Base-by-base conservation (phyloP, 495 filamentous ascomycete genomes). In the Extremus antarcticus region DNA sequence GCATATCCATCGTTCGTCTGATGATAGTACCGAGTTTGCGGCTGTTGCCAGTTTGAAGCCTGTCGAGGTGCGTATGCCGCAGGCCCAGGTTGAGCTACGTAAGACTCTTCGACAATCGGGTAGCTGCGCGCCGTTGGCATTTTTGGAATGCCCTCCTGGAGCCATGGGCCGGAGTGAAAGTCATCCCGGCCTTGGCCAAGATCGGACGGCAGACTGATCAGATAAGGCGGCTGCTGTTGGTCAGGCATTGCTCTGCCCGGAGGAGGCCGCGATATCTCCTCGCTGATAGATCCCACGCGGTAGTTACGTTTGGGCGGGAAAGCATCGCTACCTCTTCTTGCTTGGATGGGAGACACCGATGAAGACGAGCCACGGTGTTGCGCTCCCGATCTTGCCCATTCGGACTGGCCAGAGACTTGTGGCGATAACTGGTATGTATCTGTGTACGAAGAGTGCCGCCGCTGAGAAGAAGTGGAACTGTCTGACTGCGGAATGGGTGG, bases 221-320 rank as follows among this genome's bases (percentile, higher is more conserved):
- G 20, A 46, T 48, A 60, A 16, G 53, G 53, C 22, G 53, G 56
- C 48, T 60, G 58, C 43, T 60, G 58, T 15, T 56, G 15, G 7
- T 20, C 40, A 47, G 16, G 58, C 53, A 35, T n/a, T n/a, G n/a
- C n/a, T n/a, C n/a, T n/a, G n/a, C n/a, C n/a, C n/a, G n/a, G n/a
- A 25, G 57, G 57, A 25, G 32, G 43, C 11, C 47, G 52, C 0
- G 52, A 32, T 9, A 46, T 25, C 32, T 53, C 48, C 25, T 53
- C 13, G 21, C 39, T 40, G 19, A 53, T 20, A 15, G 41, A 38
- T 1, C 20, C 40, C 1, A 53, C 43, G 20, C 17, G 2, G 41
- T 46, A 22, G 7, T 47, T 20, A 3, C 23, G 41, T 4, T 16
- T 13, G 3, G 22, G 11, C 11, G 51, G 51, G 38, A 24, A 53